Evolutionary conservation across 2,329 filamentous ascomycete species (phyloP).

Genomic region (Ceratocystis albifundus): DNA sequence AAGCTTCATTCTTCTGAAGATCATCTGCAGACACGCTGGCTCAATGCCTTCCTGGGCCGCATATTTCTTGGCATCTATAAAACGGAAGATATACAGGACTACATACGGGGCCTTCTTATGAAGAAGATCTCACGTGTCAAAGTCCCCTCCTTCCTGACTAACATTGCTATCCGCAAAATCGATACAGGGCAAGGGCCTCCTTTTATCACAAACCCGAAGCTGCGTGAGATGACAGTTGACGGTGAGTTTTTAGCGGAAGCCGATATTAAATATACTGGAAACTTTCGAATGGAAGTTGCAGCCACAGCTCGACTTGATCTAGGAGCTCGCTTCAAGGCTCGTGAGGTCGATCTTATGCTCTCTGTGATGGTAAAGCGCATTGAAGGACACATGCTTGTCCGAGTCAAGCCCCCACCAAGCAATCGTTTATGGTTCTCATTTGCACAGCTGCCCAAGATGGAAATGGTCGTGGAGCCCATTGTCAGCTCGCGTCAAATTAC

Average conservation of each 20-base stretch:
- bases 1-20: conserved; percentile 85
- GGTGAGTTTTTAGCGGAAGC: conserved; percentile 80
- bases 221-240: conserved; percentile 82
- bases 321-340: conserved; percentile 73
- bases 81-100: conserved; percentile 66
- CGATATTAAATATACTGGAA: conserved; percentile 79
- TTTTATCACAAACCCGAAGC: conserved; percentile 73
- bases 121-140: conserved; percentile 95
- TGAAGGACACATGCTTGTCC: conserved; percentile 72
- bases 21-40: conserved; percentile 78
- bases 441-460: conserved; percentile 84
- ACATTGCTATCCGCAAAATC: conserved; percentile 70
- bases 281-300: conserved; percentile 78
- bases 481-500: conserved; percentile 93
- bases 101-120: conserved; percentile 73
- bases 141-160: conserved; percentile 78
- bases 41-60: conserved; percentile 82
- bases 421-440: conserved; percentile 96
- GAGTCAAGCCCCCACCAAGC: conserved; percentile 88
- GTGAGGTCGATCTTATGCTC: conserved; percentile 80
- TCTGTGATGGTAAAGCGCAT: conserved; percentile 75
- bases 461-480: conserved; percentile 88
- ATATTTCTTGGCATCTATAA: conserved; percentile 81
- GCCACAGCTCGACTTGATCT: conserved; percentile 89
- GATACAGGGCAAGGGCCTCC: conserved; percentile 79